These are phyloP conservation scores for Eragrostis curvula DNA, from an alignment of 176 grass and related monocot genomes.

Conservation along the genomic window DNA sequence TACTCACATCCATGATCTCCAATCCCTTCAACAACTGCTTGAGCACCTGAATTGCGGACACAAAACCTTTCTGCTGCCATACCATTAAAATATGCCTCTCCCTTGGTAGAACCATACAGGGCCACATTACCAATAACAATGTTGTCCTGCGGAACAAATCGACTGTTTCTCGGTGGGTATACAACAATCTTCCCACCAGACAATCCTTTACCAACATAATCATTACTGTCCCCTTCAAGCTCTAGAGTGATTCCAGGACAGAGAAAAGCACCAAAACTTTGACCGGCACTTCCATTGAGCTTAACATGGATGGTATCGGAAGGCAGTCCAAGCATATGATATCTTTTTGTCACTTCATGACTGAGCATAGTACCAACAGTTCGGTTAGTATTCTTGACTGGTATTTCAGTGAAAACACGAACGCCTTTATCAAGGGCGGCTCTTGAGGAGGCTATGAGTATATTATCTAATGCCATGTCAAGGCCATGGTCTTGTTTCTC, in stretches of 20 bases:
- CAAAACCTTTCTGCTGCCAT: conserved; percentile 76
- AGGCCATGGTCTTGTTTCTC: conserved; percentile 76
- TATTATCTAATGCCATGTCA: conserved; percentile 64
- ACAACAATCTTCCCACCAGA: conserved; percentile 70
- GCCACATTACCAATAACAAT: conserved; percentile 75
- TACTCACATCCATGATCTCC: conserved; percentile 83
- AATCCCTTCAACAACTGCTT: conserved; percentile 70
- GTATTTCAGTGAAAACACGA: conserved; percentile 49
- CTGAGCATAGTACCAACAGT: conserved; percentile 77
- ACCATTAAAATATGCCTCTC: conserved; percentile 70
- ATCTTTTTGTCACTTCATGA: conserved; percentile 65
- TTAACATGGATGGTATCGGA: conserved; percentile 61
- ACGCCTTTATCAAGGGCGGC: conserved; percentile 48
- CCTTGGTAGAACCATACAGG: conserved; percentile 64
- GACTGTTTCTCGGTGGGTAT: conserved; percentile 60
- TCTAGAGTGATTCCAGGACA: conserved; percentile 63
- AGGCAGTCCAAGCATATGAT: conserved; percentile 55
- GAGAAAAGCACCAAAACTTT: conserved; percentile 71
- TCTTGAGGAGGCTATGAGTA: conserved; percentile 55
- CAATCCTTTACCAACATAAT: conserved; percentile 76
- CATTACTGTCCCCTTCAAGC: conserved; percentile 73
- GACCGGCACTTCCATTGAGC: conserved; percentile 62
- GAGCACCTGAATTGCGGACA: conserved; percentile 77
- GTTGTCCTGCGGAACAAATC: conserved; percentile 59
- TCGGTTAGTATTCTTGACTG: conserved; percentile 56